Evolutionary conservation across 148 eudicot species (phyloP).

Genomic region (Chenopodium formosanum): DNA sequence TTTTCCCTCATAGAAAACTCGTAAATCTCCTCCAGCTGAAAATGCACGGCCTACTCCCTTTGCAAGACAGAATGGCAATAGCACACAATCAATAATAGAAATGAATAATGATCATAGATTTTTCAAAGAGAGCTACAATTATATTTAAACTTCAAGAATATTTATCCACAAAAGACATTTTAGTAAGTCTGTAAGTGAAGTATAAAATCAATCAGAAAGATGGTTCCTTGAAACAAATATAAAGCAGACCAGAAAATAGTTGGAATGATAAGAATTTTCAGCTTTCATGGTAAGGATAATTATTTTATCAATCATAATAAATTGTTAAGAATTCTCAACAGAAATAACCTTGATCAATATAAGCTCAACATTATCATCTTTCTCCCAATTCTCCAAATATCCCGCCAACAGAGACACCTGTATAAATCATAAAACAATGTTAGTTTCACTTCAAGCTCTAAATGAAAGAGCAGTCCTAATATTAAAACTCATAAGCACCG

Average conservation of each 20-base stretch:
- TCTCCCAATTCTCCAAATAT: slow-evolving; percentile 90
- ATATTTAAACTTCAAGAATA: background rate
- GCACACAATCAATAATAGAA: slow-evolving; percentile 14
- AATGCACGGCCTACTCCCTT: slow-evolving; percentile 98
- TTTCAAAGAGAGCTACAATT: background rate
- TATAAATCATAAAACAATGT: slow-evolving; percentile 14
- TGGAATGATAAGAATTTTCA: background rate
- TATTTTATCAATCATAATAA: background rate
- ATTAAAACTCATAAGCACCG: slow-evolving; percentile 45
- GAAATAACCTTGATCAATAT: slow-evolving; percentile 69
- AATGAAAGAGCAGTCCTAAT: background rate
- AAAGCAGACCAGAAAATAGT: background rate
- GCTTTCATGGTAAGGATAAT: background rate
- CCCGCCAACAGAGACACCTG: slow-evolving; percentile 76
- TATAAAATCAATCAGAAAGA: background rate
- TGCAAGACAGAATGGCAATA: slow-evolving; percentile 11
- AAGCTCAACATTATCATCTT: slow-evolving; percentile 66
- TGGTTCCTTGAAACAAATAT: background rate
- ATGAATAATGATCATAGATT: background rate
- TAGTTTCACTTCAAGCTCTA: slow-evolving; percentile 7
- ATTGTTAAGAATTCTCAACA: background rate
- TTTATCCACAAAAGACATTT: background rate
- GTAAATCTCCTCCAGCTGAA: slow-evolving; percentile 97
- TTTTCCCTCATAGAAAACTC: slow-evolving; percentile 80
- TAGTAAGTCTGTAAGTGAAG: background rate